A percentile compares a stretch with the other conserved stretches of the same genome.
Evolutionary conservation across 441 rosid genomes (phyloP).

Genomic region (Euphorbia neoarborescens): DNA sequence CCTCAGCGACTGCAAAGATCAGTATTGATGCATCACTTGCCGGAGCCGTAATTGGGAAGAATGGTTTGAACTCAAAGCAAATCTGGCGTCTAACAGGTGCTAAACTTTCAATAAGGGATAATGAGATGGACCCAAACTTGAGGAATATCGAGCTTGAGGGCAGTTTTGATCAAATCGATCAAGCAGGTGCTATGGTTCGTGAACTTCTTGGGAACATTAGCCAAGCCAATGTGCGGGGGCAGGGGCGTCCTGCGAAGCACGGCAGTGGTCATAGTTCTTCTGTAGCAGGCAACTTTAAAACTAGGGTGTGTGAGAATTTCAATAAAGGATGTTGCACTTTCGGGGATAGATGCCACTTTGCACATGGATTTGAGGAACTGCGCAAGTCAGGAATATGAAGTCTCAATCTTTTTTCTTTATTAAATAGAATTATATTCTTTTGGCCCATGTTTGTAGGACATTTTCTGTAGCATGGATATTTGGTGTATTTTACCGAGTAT

Average conservation of each 20-base stretch:
- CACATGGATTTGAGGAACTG: slow-evolving; percentile 80
- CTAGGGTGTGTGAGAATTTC: slow-evolving; percentile 77
- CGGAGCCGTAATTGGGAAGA: slow-evolving; percentile 87
- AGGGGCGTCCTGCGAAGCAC: slow-evolving; percentile 30
- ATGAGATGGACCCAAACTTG: slow-evolving; percentile 61
- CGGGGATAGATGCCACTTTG: slow-evolving; percentile 93
- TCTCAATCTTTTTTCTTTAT: background rate
- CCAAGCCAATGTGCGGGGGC: slow-evolving; percentile 21
- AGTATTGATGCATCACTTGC: slow-evolving; percentile 87
- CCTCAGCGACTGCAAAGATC: slow-evolving; percentile 79
- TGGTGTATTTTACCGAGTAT: no score
- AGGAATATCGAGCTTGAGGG: slow-evolving; percentile 95
- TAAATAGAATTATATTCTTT: no score
- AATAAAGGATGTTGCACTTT: slow-evolving; percentile 82
- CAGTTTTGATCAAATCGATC: slow-evolving; percentile 80
- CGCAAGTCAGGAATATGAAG: slow-evolving; percentile 50
- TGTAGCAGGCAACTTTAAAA: slow-evolving; percentile 66
- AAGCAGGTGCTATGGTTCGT: slow-evolving; percentile 85
- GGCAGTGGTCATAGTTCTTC: slow-evolving; percentile 22
- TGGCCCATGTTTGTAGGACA: no score
- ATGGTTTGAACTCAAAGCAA: slow-evolving; percentile 86
- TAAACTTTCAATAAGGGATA: slow-evolving; percentile 75
- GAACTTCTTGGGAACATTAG: slow-evolving; percentile 64
- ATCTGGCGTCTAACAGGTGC: slow-evolving; percentile 77
- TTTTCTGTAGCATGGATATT: no score